Percentiles rank a stretch among this genome's conserved stretches.
Evolutionary conservation across 192 early-diverging fungal species (phyloP).

Genomic region (Chytriomyces sp.): DNA sequence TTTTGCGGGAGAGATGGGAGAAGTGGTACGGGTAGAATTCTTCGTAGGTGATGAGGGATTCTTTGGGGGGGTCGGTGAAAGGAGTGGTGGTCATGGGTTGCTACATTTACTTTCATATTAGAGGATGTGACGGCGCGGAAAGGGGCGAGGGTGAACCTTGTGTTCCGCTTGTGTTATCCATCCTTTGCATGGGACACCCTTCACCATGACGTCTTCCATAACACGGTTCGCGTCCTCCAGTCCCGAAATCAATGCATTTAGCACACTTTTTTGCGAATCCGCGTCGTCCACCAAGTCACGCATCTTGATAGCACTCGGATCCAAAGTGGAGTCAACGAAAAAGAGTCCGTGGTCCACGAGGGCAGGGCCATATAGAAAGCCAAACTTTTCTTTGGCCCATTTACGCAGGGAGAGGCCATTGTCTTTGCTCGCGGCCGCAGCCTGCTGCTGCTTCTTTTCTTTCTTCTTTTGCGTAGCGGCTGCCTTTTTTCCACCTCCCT

Average conservation of each 20-base stretch:
- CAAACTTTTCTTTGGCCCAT: conserved; percentile 40
- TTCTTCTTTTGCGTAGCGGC: conserved; percentile 20
- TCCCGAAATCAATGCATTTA: conserved; percentile 57
- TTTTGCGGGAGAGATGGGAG: conserved; percentile 42
- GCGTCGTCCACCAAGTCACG: conserved; percentile 56
- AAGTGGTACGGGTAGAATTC: conserved; percentile 55
- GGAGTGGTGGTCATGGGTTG: not conserved
- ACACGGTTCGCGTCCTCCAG: conserved; percentile 76
- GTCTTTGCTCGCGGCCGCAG: conserved; percentile 9
- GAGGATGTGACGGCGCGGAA: not conserved
- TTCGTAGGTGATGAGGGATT: conserved; percentile 30
- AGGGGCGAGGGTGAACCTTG: not conserved
- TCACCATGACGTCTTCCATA: conserved; percentile 40
- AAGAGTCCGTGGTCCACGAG: conserved; percentile 83
- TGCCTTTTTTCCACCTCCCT: conserved; percentile 28
- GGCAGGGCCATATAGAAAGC: conserved; percentile 75
- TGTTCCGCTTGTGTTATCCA: conserved; percentile 31
- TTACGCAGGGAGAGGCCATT: conserved; percentile 29
- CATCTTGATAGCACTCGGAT: conserved; percentile 12
- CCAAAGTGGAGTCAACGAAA: conserved; percentile 32
- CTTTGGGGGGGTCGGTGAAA: not conserved
- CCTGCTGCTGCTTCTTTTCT: conserved; percentile 35
- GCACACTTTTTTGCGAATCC: conserved; percentile 54
- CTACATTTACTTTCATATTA: not conserved
- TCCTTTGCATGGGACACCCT: conserved; percentile 1